A percentile compares a stretch with the other conserved stretches of the same genome.
Evolutionary conservation across 331 rosid genomes (phyloP).

Genomic region (Prunus yedoensis): DNA sequence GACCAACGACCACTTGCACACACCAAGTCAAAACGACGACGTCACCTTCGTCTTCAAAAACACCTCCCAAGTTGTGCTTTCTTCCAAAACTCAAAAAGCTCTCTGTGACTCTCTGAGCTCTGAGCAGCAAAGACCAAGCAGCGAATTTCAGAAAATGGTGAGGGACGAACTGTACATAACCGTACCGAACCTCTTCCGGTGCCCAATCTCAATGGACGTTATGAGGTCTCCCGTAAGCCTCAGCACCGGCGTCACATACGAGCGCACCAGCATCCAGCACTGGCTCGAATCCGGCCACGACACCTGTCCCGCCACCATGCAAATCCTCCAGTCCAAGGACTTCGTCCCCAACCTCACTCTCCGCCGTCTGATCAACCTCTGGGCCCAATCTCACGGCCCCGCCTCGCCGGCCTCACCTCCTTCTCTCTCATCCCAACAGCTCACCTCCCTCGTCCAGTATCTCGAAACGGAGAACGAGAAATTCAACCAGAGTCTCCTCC

Average conservation of each 20-base stretch:
- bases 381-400: conserved; percentile 43
- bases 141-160: conserved; percentile 21
- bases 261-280: conserved; percentile 57
- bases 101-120: not conserved
- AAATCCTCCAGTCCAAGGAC: conserved; percentile 51
- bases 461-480: conserved; percentile 22
- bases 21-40: conserved; percentile 13
- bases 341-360: conserved; percentile 60
- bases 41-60: not conserved
- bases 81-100: not conserved
- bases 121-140: not conserved
- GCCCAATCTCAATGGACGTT: conserved; percentile 64
- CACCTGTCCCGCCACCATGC: conserved; percentile 70
- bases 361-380: conserved; percentile 57
- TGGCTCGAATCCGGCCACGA: conserved; percentile 64
- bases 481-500: conserved; percentile 5
- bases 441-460: conserved; percentile 17
- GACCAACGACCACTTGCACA: conserved; percentile 8
- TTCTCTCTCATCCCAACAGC: conserved; percentile 22
- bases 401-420: conserved; percentile 23
- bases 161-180: conserved; percentile 45
- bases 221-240: conserved; percentile 68
- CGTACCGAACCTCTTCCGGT: conserved; percentile 50
- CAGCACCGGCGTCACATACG: conserved; percentile 68
- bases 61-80: not conserved